Evolutionary conservation across 192 early-diverging fungal genomes (phyloP).

Genomic region (Rhizophagus clarus): DNA sequence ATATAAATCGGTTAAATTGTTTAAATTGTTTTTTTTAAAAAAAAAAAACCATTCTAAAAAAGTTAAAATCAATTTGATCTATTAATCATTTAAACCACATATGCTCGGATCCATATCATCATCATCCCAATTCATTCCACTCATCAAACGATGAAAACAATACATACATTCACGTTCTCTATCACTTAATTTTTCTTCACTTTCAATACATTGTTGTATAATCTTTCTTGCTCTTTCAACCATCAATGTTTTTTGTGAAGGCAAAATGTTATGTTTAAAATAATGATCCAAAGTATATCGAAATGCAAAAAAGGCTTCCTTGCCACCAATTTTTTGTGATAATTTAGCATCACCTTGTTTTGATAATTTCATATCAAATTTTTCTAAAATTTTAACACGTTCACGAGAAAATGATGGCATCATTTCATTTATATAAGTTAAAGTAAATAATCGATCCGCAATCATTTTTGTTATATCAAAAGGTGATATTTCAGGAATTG

Average conservation of each 20-base stretch:
- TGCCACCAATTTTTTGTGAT: constrained; percentile 27
- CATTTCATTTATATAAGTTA: neutral
- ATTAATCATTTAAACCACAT: neutral
- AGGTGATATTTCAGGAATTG: neutral
- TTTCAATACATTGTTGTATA: constrained; percentile 39
- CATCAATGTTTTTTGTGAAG: constrained; percentile 24
- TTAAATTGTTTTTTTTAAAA: too few species aligned
- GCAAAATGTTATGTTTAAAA: constrained; percentile 16
- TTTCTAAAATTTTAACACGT: neutral
- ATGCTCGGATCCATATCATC: neutral
- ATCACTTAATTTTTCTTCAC: constrained; percentile 37
- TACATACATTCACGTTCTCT: constrained; percentile 45
- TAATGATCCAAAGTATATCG: constrained; percentile 30
- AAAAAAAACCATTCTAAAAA: too few species aligned
- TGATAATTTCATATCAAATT: neutral
- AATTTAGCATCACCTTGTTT: neutral
- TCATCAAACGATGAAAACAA: constrained; percentile 42
- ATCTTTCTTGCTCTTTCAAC: constrained; percentile 34
- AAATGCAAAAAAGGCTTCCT: constrained; percentile 36
- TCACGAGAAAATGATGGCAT: neutral
- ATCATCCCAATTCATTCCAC: constrained; percentile 32
- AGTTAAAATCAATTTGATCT: too few species aligned
- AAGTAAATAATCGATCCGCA: constrained; percentile 20
- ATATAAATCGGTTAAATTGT: too few species aligned
- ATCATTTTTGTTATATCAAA: neutral